phyloP scores from a whole-genome alignment of 1,284 basidiomycete genomes.

The Sporisorium iseilematis-ciliati region DNA sequence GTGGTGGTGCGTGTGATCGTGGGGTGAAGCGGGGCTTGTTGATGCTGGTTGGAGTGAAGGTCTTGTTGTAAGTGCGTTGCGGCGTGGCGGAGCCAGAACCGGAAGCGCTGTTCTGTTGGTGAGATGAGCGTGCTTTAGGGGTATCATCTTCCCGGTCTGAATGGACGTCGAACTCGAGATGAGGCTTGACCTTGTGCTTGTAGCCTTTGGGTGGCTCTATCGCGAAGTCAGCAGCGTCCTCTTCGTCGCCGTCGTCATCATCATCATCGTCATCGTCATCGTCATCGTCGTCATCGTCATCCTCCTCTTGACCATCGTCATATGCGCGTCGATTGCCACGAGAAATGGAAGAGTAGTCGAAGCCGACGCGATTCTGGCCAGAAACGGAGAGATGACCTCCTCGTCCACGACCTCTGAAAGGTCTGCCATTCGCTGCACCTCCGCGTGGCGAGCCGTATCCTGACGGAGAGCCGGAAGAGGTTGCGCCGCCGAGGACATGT shows the following conservation, averaged over 20 bases:
- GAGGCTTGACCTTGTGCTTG: slow-evolving; percentile 44
- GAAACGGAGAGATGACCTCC: slow-evolving; percentile 42
- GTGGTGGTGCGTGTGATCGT: slow-evolving; percentile 23
- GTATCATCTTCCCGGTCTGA: slow-evolving; percentile 18
- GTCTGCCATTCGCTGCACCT: slow-evolving; percentile 21
- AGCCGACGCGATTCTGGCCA: slow-evolving; percentile 50
- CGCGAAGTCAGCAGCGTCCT: slow-evolving; percentile 25
- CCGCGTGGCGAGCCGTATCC: slow-evolving; percentile 36
- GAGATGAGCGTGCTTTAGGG: not conserved
- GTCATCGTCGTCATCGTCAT: slow-evolving; percentile 15
- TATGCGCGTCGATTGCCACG: slow-evolving; percentile 19
- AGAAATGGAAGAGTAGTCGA: slow-evolving; percentile 44
- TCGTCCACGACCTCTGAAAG: slow-evolving; percentile 36
- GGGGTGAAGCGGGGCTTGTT: slow-evolving; percentile 26
- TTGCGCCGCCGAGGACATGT: slow-evolving; percentile 20
- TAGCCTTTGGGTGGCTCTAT: slow-evolving; percentile 42
- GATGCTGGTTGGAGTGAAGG: slow-evolving; percentile 4
- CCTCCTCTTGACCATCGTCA: slow-evolving; percentile 21
- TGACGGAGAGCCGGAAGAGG: slow-evolving; percentile 12
- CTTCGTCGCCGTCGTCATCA: slow-evolving; percentile 24
- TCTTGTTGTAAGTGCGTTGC: slow-evolving; percentile 10
- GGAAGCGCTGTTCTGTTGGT: slow-evolving; percentile 6
- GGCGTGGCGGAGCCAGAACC: slow-evolving; percentile 21
- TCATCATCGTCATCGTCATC: slow-evolving; percentile 14
- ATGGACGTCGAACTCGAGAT: slow-evolving; percentile 26